Conservation (phyloP, 495 filamentous ascomycete species). For the Thozetella sp. region DNA sequence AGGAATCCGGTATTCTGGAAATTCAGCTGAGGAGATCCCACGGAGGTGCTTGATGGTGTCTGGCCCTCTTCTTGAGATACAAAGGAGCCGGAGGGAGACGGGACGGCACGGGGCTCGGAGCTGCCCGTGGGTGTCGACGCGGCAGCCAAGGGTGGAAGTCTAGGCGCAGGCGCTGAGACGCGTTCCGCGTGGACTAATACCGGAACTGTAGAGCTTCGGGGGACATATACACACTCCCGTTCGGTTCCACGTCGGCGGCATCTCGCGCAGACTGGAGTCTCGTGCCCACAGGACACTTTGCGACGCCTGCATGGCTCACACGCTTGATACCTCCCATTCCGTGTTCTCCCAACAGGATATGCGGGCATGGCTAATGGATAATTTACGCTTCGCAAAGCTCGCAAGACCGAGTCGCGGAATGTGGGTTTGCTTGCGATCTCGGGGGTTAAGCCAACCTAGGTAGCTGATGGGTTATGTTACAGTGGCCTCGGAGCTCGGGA, state of each 20-base stretch:
- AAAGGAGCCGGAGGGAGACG: not conserved
- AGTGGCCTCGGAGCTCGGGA: no score
- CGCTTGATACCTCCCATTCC: slow-evolving; percentile 9
- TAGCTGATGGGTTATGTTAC: no score
- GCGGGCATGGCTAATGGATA: no score
- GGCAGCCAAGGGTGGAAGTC: not conserved
- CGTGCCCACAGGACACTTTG: slow-evolving; percentile 31
- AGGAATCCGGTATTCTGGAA: slow-evolving; percentile 39
- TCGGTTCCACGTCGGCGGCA: slow-evolving; percentile 22
- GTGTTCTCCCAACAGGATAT: no score
- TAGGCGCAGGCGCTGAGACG: not conserved
- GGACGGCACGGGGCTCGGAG: slow-evolving; percentile 3
- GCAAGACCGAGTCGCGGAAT: no score
- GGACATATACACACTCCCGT: slow-evolving; percentile 21
- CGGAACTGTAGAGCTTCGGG: not conserved
- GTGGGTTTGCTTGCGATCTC: no score
- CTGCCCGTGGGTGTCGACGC: not conserved
- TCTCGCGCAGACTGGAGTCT: slow-evolving; percentile 23
- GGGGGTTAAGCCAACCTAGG: no score
- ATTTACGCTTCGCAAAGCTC: no score
- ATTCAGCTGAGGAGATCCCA: not conserved
- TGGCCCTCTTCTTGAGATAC: no score
- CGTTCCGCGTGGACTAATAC: not conserved
- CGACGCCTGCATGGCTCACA: slow-evolving; percentile 30
- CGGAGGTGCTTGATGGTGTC: no score